Evolutionary conservation across 345 rosid genomes (phyloP), one percentile per base, ranked within the genome.

Genomic region (Clarkia xantiana): DNA sequence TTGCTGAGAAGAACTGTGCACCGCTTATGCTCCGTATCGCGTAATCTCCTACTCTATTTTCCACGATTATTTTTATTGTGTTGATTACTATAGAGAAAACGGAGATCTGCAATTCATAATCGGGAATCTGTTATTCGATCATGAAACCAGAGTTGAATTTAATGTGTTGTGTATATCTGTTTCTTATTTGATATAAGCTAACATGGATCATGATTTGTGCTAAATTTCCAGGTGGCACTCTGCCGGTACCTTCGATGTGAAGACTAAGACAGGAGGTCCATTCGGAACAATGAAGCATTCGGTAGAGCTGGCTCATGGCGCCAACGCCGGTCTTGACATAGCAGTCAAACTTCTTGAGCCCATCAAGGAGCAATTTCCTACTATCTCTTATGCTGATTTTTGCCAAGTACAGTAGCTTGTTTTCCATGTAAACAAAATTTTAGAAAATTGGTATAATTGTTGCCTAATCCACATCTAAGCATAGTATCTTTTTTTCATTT

Each of bases 11-110:
- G 76, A 70, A 69, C 62, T 86, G 98, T 50, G 98, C 96, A 62
- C 98, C 98, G 0, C 48, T 91, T 67, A 86, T 91, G 86, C 93
- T 91, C 55, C 83, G 98, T 49, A 36, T 91, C 40, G 98, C 94
- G 94, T 91, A 75, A 34, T 79, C n/a, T 41, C 11, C 18, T 8
- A 12, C 6, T 14, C 45, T 47, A 14, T 16, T 25, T 44, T 20
- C 38, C 8, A 19, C n/a, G 36, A 17, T 9, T 17, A 5, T 11
- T 34, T 3, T 45, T 13, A 18, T 2, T 13, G 18, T 42, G 14
- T 34, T 42, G 2, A 10, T 15, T 19, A 19, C 3, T 18, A 17
- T 11, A 9, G 49, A 18, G 36, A 29, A 1, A 29, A 29, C 8
- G 9, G 36, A 10, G 8, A 29, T 29, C 36, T 29, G 36, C 36